phyloP scores from a whole-genome alignment of 257 asterid species.

The Ajuga chamaepitys region DNA sequence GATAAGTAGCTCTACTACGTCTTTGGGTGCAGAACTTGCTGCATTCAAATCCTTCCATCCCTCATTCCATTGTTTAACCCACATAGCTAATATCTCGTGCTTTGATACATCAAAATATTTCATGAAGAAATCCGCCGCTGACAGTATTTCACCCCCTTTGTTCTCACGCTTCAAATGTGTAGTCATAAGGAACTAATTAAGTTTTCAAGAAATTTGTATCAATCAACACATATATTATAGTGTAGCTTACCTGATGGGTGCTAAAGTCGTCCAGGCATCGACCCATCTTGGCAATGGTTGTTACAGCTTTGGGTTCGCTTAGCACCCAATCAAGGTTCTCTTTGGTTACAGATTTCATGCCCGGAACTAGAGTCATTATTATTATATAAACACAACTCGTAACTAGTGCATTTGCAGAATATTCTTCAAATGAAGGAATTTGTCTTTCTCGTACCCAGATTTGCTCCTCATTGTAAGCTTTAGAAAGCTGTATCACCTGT shows the following conservation, averaged over 20 bases:
- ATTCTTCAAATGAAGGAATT: conserved; percentile 23
- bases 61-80: background rate
- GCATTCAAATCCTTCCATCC: conserved; percentile 5
- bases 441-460: conserved; percentile 16
- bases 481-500: conserved; percentile 15
- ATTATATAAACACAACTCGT: conserved; percentile 11
- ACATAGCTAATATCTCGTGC: background rate
- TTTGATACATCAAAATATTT: background rate
- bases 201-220: no score
- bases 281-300: conserved; percentile 7
- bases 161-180: conserved; percentile 6
- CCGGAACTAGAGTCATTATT: background rate
- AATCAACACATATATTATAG: background rate
- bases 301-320: conserved; percentile 5
- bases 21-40: background rate
- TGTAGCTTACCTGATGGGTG: conserved; percentile 12
- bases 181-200: no score
- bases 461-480: conserved; percentile 18
- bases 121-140: conserved; percentile 1
- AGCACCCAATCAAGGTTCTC: conserved; percentile 19
- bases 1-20: background rate
- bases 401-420: background rate
- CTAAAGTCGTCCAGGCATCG: conserved; percentile 10
- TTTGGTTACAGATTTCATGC: conserved; percentile 16
- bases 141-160: background rate